Conservation (phyloP, 768 basidiomycete species). For the Mycena kentingensis region DNA sequence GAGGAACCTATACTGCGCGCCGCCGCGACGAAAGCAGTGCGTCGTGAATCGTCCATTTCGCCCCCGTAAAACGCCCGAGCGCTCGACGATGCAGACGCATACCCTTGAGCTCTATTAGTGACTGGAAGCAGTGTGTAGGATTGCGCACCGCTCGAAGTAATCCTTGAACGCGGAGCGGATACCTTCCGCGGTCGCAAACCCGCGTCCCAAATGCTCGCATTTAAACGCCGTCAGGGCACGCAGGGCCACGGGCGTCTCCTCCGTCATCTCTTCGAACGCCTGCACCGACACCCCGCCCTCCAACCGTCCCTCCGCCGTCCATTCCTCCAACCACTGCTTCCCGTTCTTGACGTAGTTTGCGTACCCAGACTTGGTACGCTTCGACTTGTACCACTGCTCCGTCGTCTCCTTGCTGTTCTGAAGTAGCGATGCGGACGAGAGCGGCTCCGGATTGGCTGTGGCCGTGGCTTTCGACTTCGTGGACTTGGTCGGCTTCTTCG, state of each 20-base stretch:
- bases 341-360: conserved; percentile 25
- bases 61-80: conserved; percentile 17
- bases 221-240: conserved; percentile 23
- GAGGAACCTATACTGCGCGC: conserved; percentile 32
- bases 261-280: conserved; percentile 21
- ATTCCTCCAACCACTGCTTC: conserved; percentile 13
- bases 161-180: conserved; percentile 21
- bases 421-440: conserved; percentile 19
- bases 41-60: conserved; percentile 26
- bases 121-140: too few relatives aligned
- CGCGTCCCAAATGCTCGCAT: conserved; percentile 21
- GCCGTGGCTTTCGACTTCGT: too few relatives aligned
- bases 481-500: too few relatives aligned
- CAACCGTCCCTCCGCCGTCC: conserved; percentile 4
- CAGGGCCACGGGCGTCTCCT: conserved; percentile 18
- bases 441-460: too few relatives aligned
- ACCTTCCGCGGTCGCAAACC: conserved; percentile 21
- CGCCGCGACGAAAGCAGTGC: conserved; percentile 31
- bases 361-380: conserved; percentile 19
- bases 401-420: conserved; percentile 19
- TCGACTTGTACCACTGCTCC: conserved; percentile 25
- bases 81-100: too few relatives aligned
- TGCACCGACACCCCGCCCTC: conserved; percentile 3
- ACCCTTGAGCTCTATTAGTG: too few relatives aligned
- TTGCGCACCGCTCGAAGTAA: conserved; percentile 25